These are phyloP conservation scores for Nepenthes alata DNA, from an alignment of 179 eudicot genomes.

Conservation along the genomic window DNA sequence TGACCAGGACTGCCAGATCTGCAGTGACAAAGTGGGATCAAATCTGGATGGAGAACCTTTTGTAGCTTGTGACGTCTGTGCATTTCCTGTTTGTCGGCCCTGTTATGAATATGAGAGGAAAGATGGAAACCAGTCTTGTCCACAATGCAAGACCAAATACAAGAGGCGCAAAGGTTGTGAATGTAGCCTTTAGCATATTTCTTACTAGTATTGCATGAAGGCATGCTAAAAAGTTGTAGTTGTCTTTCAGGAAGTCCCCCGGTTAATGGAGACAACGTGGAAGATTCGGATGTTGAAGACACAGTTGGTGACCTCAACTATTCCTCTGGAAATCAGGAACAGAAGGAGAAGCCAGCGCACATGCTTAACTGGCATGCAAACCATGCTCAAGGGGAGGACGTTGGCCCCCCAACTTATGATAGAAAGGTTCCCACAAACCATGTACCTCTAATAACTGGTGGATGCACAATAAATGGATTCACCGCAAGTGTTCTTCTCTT, in stretches of 20 bases:
- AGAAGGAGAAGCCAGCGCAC: slow-evolving; percentile 21
- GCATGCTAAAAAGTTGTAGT: slow-evolving; percentile 4
- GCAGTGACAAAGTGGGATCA: slow-evolving; percentile 30
- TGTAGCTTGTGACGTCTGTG: slow-evolving; percentile 45
- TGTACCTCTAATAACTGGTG: slow-evolving; percentile 28
- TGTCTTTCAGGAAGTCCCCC: slow-evolving; percentile 22
- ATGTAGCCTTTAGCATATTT: slow-evolving; percentile 1
- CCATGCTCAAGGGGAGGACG: slow-evolving; percentile 24
- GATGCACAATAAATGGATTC: slow-evolving; percentile 17
- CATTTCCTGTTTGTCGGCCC: slow-evolving; percentile 51
- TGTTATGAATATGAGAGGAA: slow-evolving; percentile 56
- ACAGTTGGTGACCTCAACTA: slow-evolving; percentile 20
- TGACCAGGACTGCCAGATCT: slow-evolving; percentile 49
- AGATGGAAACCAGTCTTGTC: slow-evolving; percentile 49
- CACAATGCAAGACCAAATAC: slow-evolving; percentile 56
- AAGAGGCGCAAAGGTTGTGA: slow-evolving; percentile 37
- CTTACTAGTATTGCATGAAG: not conserved
- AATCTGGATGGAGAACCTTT: slow-evolving; percentile 37
- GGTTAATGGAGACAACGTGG: slow-evolving; percentile 23
- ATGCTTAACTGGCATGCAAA: slow-evolving; percentile 34
- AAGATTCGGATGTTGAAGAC: slow-evolving; percentile 35
- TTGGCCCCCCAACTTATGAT: slow-evolving; percentile 28
- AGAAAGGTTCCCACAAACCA: slow-evolving; percentile 24
- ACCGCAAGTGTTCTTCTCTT: not conserved
- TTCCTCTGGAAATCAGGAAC: slow-evolving; percentile 12